Evolutionary conservation across 768 basidiomycete species (phyloP), one percentile per base, ranked within the genome.

Genomic region (Pulveroboletus sp.): DNA sequence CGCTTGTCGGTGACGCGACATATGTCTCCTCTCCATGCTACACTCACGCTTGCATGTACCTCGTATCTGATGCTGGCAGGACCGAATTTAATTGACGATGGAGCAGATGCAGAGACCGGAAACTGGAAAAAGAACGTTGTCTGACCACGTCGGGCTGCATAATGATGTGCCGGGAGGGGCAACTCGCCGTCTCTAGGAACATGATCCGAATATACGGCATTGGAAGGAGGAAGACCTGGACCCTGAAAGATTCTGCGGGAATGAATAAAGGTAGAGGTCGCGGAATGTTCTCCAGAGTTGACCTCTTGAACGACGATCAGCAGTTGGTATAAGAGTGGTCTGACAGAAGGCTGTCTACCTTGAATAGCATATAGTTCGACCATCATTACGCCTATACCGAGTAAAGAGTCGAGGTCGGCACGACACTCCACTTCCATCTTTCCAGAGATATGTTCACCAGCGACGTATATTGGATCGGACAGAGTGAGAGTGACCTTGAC

Each of bases 111-210:
- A 3, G 88, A 89, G 5, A 90, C 57, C 8, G 84, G 85, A 43
- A 92, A 78, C n/a, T 77, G 80, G 66, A 91, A 92, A 43, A 89
- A 75, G 69, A 92, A 93, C 0, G 85, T 86, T 0, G 88, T 86
- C 32, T 75, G 72, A 0, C 89, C 89, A 39, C 81, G 79, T n/a
- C 84, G 80, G 7, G 88, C 90, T 51, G 81, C 80, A 63, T 83
- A 75, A 61, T 90, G 84, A 45, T 81, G 68, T 0, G 75, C 71
- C 0, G 88, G 88, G 3, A 92, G 67, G 0, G 75, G 75, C 1
- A 79, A 76, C 50, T 83, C 80, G 1, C 77, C 83, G 14, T 79
- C 74, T 5, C 70, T 61, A 2, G 83, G 77, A 40, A 42, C 6
- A 48, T 64, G 37, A 62, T 84, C 76, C 1, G 80, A 74, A 48